Evolutionary conservation across 169 alveolate genomes (phyloP).

Genomic region (Plasmodium malariae): DNA sequence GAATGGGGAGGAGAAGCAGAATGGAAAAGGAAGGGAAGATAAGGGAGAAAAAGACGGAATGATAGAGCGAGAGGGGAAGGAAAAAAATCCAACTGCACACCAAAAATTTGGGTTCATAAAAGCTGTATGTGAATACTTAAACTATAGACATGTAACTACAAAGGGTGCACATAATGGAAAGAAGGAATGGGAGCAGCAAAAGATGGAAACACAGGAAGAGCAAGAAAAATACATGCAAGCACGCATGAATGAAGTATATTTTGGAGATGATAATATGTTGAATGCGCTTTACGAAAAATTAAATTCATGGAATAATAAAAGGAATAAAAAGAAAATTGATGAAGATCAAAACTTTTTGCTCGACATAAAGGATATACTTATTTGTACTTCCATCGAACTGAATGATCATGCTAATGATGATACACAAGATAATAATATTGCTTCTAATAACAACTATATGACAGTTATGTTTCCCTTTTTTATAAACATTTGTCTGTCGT

Average conservation of each 20-base stretch:
- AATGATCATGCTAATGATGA: background rate
- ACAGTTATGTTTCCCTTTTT: slow-evolving; percentile 1
- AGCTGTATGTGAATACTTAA: slow-evolving; percentile 57
- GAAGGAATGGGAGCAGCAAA: background rate
- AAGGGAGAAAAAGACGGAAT: slow-evolving; percentile 43
- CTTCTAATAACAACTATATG: background rate
- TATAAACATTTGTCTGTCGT: slow-evolving; percentile 25
- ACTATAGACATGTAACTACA: background rate
- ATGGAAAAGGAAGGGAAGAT: slow-evolving; percentile 46
- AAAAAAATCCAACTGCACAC: slow-evolving; percentile 34
- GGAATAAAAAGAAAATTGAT: slow-evolving; percentile 41
- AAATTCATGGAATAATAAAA: slow-evolving; percentile 51
- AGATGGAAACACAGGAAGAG: too few relatives aligned
- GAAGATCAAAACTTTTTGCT: background rate
- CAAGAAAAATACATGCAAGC: background rate
- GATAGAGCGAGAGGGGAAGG: slow-evolving; percentile 42
- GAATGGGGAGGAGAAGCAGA: too few relatives aligned
- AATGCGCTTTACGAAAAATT: slow-evolving; percentile 35
- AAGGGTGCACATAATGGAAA: background rate
- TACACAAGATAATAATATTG: background rate
- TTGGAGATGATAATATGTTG: slow-evolving; percentile 59
- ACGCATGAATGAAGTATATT: slow-evolving; percentile 22
- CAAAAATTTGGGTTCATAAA: slow-evolving; percentile 59
- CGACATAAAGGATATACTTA: background rate
- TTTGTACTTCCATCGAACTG: background rate